These are phyloP conservation scores for Decorospora gaudefroyi DNA, from an alignment of 2,329 filamentous ascomycete species.

Conservation along the genomic window DNA sequence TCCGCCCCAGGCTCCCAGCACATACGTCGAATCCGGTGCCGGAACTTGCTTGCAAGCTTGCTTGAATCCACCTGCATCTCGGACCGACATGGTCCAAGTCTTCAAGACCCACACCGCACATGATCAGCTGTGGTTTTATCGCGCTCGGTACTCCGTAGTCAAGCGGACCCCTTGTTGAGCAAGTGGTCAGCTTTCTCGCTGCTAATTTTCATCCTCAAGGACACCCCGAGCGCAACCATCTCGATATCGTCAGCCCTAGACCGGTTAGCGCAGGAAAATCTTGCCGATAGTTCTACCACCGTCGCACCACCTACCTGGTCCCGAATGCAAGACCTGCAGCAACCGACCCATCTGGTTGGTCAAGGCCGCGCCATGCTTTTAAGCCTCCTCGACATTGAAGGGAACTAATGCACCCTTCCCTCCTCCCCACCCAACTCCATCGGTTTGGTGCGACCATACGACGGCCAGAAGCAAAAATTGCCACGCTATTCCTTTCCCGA, in stretches of 20 bases:
- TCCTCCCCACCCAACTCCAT: too few relatives aligned
- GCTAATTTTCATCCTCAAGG: constrained; percentile 9
- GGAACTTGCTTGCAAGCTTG: too few relatives aligned
- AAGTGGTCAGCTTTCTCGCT: constrained; percentile 4
- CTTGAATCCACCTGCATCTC: too few relatives aligned
- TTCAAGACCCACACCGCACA: constrained; percentile 1
- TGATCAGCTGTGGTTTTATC: constrained; percentile 4
- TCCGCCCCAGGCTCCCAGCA: constrained; percentile 3
- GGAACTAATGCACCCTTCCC: constrained; percentile 38
- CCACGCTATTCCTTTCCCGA: constrained; percentile 12
- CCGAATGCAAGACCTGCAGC: constrained; percentile 7
- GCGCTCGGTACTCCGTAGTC: constrained; percentile 1
- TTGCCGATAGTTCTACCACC: constrained; percentile 34
- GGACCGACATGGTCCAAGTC: constrained; percentile 1
- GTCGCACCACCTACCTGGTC: constrained; percentile 7
- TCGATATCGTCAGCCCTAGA: neutral
- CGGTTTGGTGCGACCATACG: constrained; percentile 14
- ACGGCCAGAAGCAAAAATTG: constrained; percentile 35
- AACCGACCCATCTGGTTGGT: constrained; percentile 14
- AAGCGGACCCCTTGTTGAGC: constrained; percentile 10
- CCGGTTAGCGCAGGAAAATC: constrained; percentile 18
- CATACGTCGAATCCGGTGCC: too few relatives aligned
- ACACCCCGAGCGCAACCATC: constrained; percentile 4
- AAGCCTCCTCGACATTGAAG: constrained; percentile 30
- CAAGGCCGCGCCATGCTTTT: constrained; percentile 31